These are phyloP conservation scores for Limonium bicolor DNA, from an alignment of 148 eudicot species.

Conservation along the genomic window DNA sequence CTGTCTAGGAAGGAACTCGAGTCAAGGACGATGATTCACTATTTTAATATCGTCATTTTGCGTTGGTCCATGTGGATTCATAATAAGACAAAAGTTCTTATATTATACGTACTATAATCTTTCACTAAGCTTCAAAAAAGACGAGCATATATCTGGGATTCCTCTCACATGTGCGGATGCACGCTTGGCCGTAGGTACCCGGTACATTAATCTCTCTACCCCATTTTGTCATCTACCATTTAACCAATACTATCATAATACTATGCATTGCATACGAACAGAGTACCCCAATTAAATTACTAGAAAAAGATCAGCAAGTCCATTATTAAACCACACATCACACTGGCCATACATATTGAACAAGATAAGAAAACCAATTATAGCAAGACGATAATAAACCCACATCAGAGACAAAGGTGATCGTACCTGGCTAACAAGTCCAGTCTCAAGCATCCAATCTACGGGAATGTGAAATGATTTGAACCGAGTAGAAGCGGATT, in stretches of 20 bases:
- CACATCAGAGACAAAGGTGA: too few species aligned
- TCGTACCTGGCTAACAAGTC: slow-evolving; percentile 61
- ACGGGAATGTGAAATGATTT: slow-evolving; percentile 65
- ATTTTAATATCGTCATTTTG: too few species aligned
- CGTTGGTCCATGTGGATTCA: slow-evolving; percentile 11
- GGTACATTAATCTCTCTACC: slow-evolving; percentile 7
- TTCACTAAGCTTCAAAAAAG: slow-evolving; percentile 7
- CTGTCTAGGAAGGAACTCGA: too few species aligned
- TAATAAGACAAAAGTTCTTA: slow-evolving; percentile 26
- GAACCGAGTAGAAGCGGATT: slow-evolving; percentile 63
- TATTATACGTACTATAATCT: slow-evolving; percentile 8
- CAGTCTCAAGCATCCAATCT: slow-evolving; percentile 86
- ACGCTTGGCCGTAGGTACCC: slow-evolving; percentile 14
- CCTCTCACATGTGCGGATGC: slow-evolving; percentile 42
- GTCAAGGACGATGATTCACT: too few species aligned
- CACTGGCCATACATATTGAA: too few species aligned
- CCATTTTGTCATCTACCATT: slow-evolving; percentile 30
- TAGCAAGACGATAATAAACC: too few species aligned
- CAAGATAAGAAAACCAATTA: too few species aligned
- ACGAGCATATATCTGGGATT: slow-evolving; percentile 17
- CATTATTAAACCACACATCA: too few species aligned
- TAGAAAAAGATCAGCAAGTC: not conserved
- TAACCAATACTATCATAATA: not conserved
- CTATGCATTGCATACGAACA: not conserved
- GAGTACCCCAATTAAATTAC: not conserved